phyloP scores from a whole-genome alignment of 2,329 filamentous ascomycete genomes.

The Penicillium digitatum region DNA sequence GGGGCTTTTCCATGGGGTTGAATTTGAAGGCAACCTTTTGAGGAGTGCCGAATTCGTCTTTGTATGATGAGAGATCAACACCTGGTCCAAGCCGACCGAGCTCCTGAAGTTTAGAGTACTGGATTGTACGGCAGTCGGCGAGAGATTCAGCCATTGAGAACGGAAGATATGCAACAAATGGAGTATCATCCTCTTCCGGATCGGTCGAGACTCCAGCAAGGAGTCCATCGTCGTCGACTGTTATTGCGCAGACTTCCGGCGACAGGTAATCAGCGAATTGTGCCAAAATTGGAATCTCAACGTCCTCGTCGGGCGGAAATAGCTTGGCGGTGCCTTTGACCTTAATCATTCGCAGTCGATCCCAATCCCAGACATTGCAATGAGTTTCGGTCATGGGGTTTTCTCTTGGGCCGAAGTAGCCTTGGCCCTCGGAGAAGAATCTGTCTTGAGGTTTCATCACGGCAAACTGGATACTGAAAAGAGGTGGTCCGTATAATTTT shows the following conservation, averaged over 20 bases:
- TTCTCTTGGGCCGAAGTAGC: slow-evolving; percentile 16
- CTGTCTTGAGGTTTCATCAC: background rate
- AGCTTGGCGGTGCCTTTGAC: slow-evolving; percentile 24
- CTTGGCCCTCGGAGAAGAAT: slow-evolving; percentile 17
- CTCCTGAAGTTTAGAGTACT: slow-evolving; percentile 18
- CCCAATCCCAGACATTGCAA: slow-evolving; percentile 26
- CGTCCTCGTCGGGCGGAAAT: slow-evolving; percentile 18
- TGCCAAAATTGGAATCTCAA: slow-evolving; percentile 15
- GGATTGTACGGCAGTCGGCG: slow-evolving; percentile 11
- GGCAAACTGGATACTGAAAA: background rate
- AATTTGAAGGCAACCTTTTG: slow-evolving; percentile 22
- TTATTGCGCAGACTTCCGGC: slow-evolving; percentile 17
- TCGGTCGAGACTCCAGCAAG: slow-evolving; percentile 17
- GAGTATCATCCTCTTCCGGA: slow-evolving; percentile 19
- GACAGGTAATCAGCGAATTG: slow-evolving; percentile 20
- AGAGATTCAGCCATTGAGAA: slow-evolving; percentile 16
- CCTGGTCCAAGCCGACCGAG: slow-evolving; percentile 19
- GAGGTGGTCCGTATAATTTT: background rate
- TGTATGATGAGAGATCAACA: slow-evolving; percentile 16
- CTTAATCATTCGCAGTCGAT: slow-evolving; percentile 21
- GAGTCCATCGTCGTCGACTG: slow-evolving; percentile 21
- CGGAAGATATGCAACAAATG: slow-evolving; percentile 17
- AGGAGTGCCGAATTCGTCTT: background rate
- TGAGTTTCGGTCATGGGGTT: slow-evolving; percentile 15
- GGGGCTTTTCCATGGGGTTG: slow-evolving; percentile 12